Base-by-base conservation (phyloP, 2,329 filamentous ascomycete genomes). In the Sclerotinia trifoliorum region DNA sequence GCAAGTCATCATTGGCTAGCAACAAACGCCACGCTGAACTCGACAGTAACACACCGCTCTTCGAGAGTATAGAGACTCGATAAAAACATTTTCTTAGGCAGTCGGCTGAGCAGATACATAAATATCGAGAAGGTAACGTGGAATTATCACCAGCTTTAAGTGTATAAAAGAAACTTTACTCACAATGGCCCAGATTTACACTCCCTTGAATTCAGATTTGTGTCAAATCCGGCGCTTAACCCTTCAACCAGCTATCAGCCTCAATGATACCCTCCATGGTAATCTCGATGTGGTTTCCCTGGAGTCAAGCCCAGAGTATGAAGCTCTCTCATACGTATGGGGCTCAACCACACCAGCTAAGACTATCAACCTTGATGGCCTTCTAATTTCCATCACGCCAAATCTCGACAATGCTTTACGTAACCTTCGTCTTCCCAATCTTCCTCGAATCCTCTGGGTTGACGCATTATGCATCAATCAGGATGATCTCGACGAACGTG, bases 401-500 rank as follows among this genome's bases (percentile, higher is more conserved):
- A 70, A 68, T 62, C 65, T 71, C 8, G 68, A 54, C 24, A 44
- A 49, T 60, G 65, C 69, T 63, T n/a, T 69, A 10, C 62, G 58
- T 29, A 63, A 56, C 7, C 57, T 69, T 4, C 56, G 54, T 29
- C 11, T 35, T 21, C n/a, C 29, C 24, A 26, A 11, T 19, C 15
- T 21, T n/a, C 32, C n/a, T 19, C 42, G 69, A 26, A 54, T 8
- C 5, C 24, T 71, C 3, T 71, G 66, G 70, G 68, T 71, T 44
- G 70, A 71, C 3, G 62, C 66, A 10, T 13, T 70, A 5, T 70
- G 73, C 55, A 73, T 76, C 2, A 69, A 75, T 42, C 74, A 75
- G 46, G 11, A 44, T 39, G 58, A 68, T 52, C 52, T 71, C 3
- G 54, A 58, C 2, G 74, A 74, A 39, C 64, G 70, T 0, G 67